Evolutionary conservation across 169 alveolate species (phyloP).

Genomic region (Amoebophrya sp.): DNA sequence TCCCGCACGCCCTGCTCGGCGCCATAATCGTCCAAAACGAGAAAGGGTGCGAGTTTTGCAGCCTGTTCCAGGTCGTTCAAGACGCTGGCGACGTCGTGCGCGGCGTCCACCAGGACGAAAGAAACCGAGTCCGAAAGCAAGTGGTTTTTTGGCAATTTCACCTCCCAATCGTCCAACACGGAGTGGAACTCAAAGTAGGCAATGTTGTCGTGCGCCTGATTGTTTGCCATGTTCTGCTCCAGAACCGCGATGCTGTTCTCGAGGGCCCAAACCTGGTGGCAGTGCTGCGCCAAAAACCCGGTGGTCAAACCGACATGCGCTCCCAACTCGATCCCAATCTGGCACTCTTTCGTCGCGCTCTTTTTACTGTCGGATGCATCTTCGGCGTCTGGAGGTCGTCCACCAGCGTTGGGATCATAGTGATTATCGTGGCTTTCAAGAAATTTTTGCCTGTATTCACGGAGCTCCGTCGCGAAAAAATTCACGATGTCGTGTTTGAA

Average conservation of each 20-base stretch:
- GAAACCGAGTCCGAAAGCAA: not conserved
- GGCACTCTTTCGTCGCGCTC: not conserved
- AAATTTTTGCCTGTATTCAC: too few relatives aligned
- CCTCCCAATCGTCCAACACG: not conserved
- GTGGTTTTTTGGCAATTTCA: not conserved
- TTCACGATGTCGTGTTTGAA: not conserved
- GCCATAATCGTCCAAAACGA: not conserved
- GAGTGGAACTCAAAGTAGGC: constrained; percentile 24
- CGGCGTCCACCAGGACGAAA: not conserved
- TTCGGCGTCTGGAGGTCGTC: too few relatives aligned
- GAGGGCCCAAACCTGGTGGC: not conserved
- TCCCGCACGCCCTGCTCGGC: not conserved
- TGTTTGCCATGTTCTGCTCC: not conserved
- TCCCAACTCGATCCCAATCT: not conserved
- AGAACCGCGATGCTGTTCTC: not conserved
- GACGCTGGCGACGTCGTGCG: not conserved
- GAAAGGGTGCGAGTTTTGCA: not conserved
- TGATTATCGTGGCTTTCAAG: too few relatives aligned
- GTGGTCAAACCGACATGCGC: constrained; percentile 10
- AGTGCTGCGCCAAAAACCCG: not conserved
- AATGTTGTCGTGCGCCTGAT: not conserved
- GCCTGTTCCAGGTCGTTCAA: not conserved
- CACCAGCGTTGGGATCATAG: too few relatives aligned
- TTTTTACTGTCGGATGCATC: too few relatives aligned
- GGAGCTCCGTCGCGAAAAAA: not conserved